Evolutionary conservation across 2,329 filamentous ascomycete genomes (phyloP).

Genomic region (Nakataea oryzae): DNA sequence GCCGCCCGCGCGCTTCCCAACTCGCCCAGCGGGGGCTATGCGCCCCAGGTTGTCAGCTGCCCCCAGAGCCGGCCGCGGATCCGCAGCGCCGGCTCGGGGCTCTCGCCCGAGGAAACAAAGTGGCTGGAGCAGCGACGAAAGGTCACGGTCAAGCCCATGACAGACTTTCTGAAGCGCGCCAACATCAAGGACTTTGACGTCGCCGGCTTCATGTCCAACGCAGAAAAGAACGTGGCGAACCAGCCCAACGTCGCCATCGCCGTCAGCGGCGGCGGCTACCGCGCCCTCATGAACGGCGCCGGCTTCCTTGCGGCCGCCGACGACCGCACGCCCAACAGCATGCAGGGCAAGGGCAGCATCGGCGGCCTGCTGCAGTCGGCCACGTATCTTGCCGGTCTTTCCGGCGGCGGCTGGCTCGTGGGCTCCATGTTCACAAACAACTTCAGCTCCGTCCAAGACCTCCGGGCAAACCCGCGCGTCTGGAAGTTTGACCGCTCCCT

Average conservation of each 20-base stretch:
- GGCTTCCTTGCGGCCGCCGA: slow-evolving; percentile 75
- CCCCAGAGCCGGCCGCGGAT: slow-evolving; percentile 60
- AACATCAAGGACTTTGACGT: slow-evolving; percentile 73
- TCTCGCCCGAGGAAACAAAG: slow-evolving; percentile 60
- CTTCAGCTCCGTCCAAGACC: slow-evolving; percentile 56
- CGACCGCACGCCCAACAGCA: slow-evolving; percentile 53
- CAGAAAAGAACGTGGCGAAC: slow-evolving; percentile 46
- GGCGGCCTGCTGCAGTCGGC: slow-evolving; percentile 72
- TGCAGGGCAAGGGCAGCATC: slow-evolving; percentile 49
- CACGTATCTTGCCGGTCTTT: slow-evolving; percentile 73
- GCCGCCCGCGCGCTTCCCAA: slow-evolving; percentile 21
- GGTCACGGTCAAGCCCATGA: slow-evolving; percentile 67
- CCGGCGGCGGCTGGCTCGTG: slow-evolving; percentile 75
- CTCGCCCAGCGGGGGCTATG: slow-evolving; percentile 51
- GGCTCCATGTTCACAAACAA: slow-evolving; percentile 80
- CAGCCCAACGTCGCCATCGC: slow-evolving; percentile 60
- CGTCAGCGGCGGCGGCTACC: slow-evolving; percentile 74
- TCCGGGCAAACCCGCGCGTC: slow-evolving; percentile 33
- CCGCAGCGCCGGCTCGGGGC: slow-evolving; percentile 40
- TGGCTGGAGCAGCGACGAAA: slow-evolving; percentile 67
- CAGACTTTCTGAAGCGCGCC: slow-evolving; percentile 58
- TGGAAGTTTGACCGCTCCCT: slow-evolving; percentile 25
- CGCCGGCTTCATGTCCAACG: slow-evolving; percentile 55
- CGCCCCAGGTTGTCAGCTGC: slow-evolving; percentile 57
- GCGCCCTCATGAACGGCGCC: slow-evolving; percentile 74